phyloP scores from a whole-genome alignment of 2,329 filamentous ascomycete species.

The Alternaria angustiovoidea region DNA sequence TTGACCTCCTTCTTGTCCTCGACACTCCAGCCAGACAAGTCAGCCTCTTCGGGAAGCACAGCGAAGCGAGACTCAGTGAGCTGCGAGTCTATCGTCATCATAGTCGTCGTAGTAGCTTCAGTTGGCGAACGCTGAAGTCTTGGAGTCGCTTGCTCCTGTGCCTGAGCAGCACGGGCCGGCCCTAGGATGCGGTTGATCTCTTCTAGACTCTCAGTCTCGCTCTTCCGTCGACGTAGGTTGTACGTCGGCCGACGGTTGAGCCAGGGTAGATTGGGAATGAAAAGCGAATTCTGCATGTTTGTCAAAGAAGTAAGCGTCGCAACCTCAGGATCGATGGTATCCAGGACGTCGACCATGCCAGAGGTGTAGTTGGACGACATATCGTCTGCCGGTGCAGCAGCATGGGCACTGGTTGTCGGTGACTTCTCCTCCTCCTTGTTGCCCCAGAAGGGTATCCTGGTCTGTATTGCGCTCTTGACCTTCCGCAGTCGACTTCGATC shows the following conservation, averaged over 20 bases:
- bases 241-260: constrained; percentile 83
- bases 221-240: constrained; percentile 65
- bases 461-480: constrained; percentile 40
- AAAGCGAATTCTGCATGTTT: constrained; percentile 89
- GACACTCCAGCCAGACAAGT: constrained; percentile 75
- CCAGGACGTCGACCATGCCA: constrained; percentile 71
- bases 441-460: constrained; percentile 39
- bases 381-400: constrained; percentile 7
- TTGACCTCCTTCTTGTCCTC: constrained; percentile 80
- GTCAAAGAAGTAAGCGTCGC: constrained; percentile 83
- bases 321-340: constrained; percentile 81
- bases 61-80: constrained; percentile 78
- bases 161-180: constrained; percentile 29
- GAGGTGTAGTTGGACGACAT: constrained; percentile 61
- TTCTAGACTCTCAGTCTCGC: constrained; percentile 44
- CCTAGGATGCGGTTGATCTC: constrained; percentile 40
- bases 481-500: constrained; percentile 36
- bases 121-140: constrained; percentile 37
- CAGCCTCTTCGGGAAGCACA: constrained; percentile 77
- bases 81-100: constrained; percentile 70
- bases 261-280: constrained; percentile 81
- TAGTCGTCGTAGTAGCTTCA: constrained; percentile 46
- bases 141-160: constrained; percentile 30
- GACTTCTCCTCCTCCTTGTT: constrained; percentile 25
- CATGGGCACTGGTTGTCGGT: not conserved